Percentiles rank a stretch among this genome's conserved stretches.
Conservation (phyloP, 2,329 filamentous ascomycete species). For the Cladobotryum protrusum region DNA sequence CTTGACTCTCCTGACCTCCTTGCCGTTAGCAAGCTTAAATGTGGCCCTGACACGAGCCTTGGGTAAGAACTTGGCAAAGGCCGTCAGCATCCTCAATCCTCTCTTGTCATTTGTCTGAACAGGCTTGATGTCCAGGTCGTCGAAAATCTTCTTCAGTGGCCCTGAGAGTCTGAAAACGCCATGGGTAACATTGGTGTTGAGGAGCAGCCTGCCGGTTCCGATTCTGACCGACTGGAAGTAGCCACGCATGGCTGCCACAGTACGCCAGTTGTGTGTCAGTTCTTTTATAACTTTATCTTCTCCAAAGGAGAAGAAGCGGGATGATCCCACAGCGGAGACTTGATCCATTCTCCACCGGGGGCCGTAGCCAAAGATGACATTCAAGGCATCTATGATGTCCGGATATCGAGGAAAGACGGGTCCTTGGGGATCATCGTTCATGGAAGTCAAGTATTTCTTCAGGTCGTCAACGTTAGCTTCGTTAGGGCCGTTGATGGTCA, state of each 20-base stretch:
- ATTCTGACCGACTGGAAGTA: conserved; percentile 51
- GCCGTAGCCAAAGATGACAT: conserved; percentile 43
- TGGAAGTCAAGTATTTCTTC: conserved; percentile 39
- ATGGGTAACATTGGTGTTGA: conserved; percentile 51
- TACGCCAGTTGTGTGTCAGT: conserved; percentile 23
- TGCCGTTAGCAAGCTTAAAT: conserved; percentile 26
- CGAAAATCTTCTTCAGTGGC: conserved; percentile 29
- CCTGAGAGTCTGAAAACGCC: conserved; percentile 43
- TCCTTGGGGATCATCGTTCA: conserved; percentile 32
- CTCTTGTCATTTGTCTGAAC: conserved; percentile 6
- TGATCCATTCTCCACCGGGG: conserved; percentile 30
- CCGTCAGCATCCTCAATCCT: conserved; percentile 17
- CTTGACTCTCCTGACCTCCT: conserved; percentile 24
- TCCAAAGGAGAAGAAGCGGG: conserved; percentile 43
- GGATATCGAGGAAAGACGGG: conserved; percentile 42
- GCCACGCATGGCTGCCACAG: conserved; percentile 41
- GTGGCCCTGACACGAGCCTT: conserved; percentile 32
- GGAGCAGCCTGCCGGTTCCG: conserved; percentile 46
- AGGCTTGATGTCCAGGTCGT: conserved; percentile 16
- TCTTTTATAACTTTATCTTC: conserved; percentile 19
- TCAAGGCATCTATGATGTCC: conserved; percentile 45
- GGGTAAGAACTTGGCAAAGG: conserved; percentile 31
- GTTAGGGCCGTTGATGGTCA: conserved; percentile 36
- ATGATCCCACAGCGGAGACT: conserved; percentile 38
- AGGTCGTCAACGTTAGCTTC: conserved; percentile 35